phyloP scores from a whole-genome alignment of 2,329 filamentous ascomycete genomes.

The Fusarium nanum region DNA sequence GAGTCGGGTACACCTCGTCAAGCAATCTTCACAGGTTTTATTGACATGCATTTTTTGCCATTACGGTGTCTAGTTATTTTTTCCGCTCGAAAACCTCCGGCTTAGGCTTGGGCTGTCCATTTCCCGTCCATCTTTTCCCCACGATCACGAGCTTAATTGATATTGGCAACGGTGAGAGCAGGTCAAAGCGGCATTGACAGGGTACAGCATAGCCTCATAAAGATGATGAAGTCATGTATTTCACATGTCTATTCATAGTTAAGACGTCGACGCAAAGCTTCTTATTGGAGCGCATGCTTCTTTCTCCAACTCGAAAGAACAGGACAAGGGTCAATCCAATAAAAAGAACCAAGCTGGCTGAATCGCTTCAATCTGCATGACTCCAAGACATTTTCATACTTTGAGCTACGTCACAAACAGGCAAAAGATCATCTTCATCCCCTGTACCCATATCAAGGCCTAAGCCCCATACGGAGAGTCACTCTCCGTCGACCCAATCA shows the following conservation, averaged over 20 bases:
- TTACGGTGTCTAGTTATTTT: neutral
- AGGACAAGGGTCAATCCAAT: neutral
- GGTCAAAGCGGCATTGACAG: neutral
- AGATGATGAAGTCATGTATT: neutral
- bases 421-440: slow-evolving; percentile 5
- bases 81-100: neutral
- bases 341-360: too few relatives aligned
- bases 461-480: slow-evolving; percentile 4
- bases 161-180: neutral
- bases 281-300: slow-evolving; percentile 13
- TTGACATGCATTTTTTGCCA: neutral
- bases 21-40: neutral
- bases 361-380: neutral
- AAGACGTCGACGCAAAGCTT: neutral
- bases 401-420: slow-evolving; percentile 5
- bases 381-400: neutral
- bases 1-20: too few relatives aligned
- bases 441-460: neutral
- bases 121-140: neutral
- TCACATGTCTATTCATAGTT: neutral
- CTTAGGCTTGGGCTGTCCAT: accelerated
- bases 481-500: slow-evolving; percentile 22
- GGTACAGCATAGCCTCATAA: neutral
- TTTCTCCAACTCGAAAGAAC: neutral
- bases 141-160: neutral